Conservation (phyloP, 1,284 basidiomycete species). For the Takashimella koratensis region DNA sequence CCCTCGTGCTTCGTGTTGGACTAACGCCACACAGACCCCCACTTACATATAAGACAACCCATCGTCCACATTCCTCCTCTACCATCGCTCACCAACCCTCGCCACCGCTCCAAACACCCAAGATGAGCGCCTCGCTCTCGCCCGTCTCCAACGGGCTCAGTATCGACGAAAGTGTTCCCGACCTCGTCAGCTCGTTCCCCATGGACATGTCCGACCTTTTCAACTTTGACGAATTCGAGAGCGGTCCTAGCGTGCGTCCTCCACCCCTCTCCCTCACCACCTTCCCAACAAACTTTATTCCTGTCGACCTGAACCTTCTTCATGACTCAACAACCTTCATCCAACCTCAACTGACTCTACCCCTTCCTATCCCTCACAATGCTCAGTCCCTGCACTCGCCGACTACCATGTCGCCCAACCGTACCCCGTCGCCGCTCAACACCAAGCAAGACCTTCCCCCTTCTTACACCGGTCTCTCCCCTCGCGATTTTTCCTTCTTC, state of each 20-base stretch:
- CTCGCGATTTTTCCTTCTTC: slow-evolving; percentile 28
- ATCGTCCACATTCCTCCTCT: neutral
- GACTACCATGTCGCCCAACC: slow-evolving; percentile 38
- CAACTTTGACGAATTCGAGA: slow-evolving; percentile 39
- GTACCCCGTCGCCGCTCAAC: slow-evolving; percentile 38
- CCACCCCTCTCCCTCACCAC: neutral
- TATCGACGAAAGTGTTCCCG: slow-evolving; percentile 27
- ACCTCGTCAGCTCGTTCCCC: slow-evolving; percentile 36
- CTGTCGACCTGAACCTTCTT: neutral
- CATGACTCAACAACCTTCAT: too few relatives aligned
- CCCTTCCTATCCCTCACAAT: slow-evolving; percentile 4
- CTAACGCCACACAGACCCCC: too few relatives aligned
- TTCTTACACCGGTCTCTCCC: slow-evolving; percentile 13
- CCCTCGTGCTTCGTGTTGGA: too few relatives aligned
- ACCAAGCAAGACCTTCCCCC: neutral
- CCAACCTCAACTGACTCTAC: too few relatives aligned
- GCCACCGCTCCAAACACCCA: neutral
- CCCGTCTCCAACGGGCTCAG: slow-evolving; percentile 6
- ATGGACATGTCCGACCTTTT: slow-evolving; percentile 42
- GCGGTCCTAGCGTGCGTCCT: slow-evolving; percentile 26
- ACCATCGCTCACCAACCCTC: neutral
- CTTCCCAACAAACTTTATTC: neutral
- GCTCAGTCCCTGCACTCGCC: slow-evolving; percentile 35
- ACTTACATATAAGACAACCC: too few relatives aligned
- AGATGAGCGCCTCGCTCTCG: neutral